These are phyloP conservation scores for Citrus hindsii DNA, from an alignment of 345 rosid species.

Conservation along the genomic window DNA sequence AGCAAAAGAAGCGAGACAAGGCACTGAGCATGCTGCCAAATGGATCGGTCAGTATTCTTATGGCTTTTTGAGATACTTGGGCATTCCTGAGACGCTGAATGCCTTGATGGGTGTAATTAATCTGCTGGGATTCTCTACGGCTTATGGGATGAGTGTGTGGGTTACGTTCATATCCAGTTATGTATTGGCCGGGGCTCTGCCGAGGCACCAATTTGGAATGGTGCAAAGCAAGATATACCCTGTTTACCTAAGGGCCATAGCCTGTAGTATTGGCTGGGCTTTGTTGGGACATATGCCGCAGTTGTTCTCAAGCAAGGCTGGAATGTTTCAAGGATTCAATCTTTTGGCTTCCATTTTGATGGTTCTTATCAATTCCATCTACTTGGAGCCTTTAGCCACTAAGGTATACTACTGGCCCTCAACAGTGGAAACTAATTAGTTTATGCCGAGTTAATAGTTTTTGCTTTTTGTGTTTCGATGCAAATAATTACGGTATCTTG, in stretches of 20 bases:
- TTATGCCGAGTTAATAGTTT: too few relatives aligned
- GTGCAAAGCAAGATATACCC: slow-evolving; percentile 88
- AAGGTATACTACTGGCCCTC: slow-evolving; percentile 36
- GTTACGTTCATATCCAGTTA: slow-evolving; percentile 71
- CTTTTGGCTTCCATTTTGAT: slow-evolving; percentile 40
- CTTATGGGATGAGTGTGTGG: slow-evolving; percentile 75
- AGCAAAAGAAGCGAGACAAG: slow-evolving; percentile 14
- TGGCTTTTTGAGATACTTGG: neutral
- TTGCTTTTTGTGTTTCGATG: neutral
- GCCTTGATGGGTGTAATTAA: slow-evolving; percentile 29
- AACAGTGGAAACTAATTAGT: too few relatives aligned
- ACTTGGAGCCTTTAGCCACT: slow-evolving; percentile 69
- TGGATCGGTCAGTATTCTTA: neutral
- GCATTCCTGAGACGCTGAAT: slow-evolving; percentile 2
- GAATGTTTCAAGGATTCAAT: slow-evolving; percentile 51
- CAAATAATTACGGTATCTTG: neutral
- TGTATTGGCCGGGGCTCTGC: slow-evolving; percentile 43
- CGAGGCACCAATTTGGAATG: slow-evolving; percentile 67
- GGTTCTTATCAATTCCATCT: slow-evolving; percentile 49
- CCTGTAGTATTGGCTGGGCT: slow-evolving; percentile 36
- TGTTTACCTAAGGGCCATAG: slow-evolving; percentile 53
- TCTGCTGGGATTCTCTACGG: slow-evolving; percentile 45
- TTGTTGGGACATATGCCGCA: slow-evolving; percentile 52
- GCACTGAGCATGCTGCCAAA: neutral
- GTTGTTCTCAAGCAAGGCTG: slow-evolving; percentile 31